Evolutionary conservation across 2,329 filamentous ascomycete species (phyloP), one percentile per base, ranked within the genome.

Genomic region (Colletotrichum spinosum): DNA sequence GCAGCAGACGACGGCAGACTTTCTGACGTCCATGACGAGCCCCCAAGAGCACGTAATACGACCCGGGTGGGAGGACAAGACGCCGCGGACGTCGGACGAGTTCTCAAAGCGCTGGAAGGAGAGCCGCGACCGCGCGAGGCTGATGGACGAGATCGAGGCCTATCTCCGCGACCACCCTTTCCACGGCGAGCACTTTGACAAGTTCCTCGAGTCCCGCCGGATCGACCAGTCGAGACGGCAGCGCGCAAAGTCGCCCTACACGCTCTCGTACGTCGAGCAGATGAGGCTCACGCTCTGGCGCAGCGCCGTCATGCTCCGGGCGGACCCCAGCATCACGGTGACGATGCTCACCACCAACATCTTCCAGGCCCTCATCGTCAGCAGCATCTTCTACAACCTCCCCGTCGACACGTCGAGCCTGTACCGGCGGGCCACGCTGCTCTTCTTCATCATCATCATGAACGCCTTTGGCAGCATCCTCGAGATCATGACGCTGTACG

Each of bases 1-100:
- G 4, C 74, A 79, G 45, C 80, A 90, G 70, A 93, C 91, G 0
- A 92, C 90, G 1, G 88, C 90, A 1, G 91, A 93, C 73, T 93
- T 93, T 77, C 77, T 94, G 54, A 93, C 91, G 4, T 88, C 89
- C 6, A 77, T 84, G 7, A 82, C 80, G 1, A 73, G 70, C 44
- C 70, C 71, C 8, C 66, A 64, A 6, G 73, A 75, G 53, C 72
- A 73, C 42, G 49, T 70, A 25, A 62, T 73, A 41, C 68, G 66
- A 37, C 68, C 70, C 4, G 73, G 73, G 0, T 75, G 67, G 35
- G 71, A 74, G 60, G 69, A 69, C 55, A 67, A 60, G 42, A 72
- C 71, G 4, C 75, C 75, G 3, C 69, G 72, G n/a, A 76, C 72
- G 8, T 67, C 75, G 6, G 74, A 77, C 33, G 75, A 76, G 15